Evolutionary conservation across 2,329 filamentous ascomycete species (phyloP), one percentile per base, ranked within the genome.

Genomic region (Fusarium avenaceum): DNA sequence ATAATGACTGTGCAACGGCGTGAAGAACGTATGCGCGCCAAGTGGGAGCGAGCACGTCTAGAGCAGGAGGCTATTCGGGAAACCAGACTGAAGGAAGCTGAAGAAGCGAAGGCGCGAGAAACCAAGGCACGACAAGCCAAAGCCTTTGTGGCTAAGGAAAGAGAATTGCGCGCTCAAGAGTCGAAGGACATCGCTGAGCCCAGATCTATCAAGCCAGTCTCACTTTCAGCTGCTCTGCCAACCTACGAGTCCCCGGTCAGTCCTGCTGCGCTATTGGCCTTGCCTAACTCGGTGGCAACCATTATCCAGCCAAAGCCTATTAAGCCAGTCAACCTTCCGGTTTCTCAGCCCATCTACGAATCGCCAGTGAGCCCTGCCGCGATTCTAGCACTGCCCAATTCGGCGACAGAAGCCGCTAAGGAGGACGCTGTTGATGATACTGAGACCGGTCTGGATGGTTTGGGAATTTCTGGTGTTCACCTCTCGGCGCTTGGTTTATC

Each of bases 41-140:
- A 99, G 80, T 90, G 96, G 82, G 94, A 98, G 77, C 87, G 96
- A 72, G 96, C 96, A n/a, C 89, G 92, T 67, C 88, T 90, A 53
- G 94, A 97, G 78, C 89, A 93, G 72, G 91, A 97, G 75, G 91
- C 89, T 13, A 92, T 98, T 67, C 90, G 94, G 67, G 86, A 90
- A 74, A 92, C 90, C 60, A 82, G 81, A 43, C 74, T 81, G 17
- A 76, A 81, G 50, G 86, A 88, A 71, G 83, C 83, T 0, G 64
- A 69, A 44, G 58, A 74, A 55, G 72, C 73, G 4, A 70, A 72
- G 33, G 68, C 66, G 10, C 63, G 60, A 20, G 59, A 63, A 19
- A 55, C 71, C 68, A 69, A 73, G 42, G 66, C 65, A 32, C 60
- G 56, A 26, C 57, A 63, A 22, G 57, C 74, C 71, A 63, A 33